Evolutionary conservation across 177 flowering plant species (phyloP), one percentile per base, ranked within the genome.

Genomic region (Vitis hybrid): DNA sequence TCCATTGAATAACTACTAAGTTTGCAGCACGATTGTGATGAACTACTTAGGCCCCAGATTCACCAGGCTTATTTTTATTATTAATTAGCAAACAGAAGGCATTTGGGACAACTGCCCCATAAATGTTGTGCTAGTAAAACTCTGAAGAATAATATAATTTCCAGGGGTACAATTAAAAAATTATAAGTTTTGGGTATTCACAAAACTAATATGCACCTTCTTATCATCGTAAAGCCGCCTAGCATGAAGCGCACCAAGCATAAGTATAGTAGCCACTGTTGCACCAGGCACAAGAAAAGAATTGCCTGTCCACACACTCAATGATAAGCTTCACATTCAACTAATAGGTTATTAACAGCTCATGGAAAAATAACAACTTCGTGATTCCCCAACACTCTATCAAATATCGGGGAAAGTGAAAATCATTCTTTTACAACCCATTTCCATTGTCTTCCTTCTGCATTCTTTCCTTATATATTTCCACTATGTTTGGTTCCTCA

Each of bases 221-320:
- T 83, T 88, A 80, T 93, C 98, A 49, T 89, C 84, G 66, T 93
- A 93, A 12, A 95, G 78, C 20, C 96, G 88, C 9, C 98, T 89
- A 50, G 92, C 96, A 77, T 95, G 99, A 73, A 95, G 97, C 68
- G 85, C 83, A 20, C 97, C 98, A 62, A 95, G 97, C 99, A 95
- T 95, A 56, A 93, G 82, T 48, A 95, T 68, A 51, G 99, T 95
- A 69, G 98, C 99, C 65, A 80, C 84, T 1, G 97, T 95, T 48
- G 99, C 99, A 74, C 99, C 97, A 66, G 99, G 94, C 57, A 93
- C 68, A 71, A 89, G 70, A 68, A 88, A 87, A 66, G 81, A 63
- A 77, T 78, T 85, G 24, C 93, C 97, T 91, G 73, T 64, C 73
- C 13, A 24, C 14, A 60, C 54, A 6, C 59, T 4, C n/a, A 11